A percentile compares a stretch with the other conserved stretches of the same genome.
Evolutionary conservation across 2,329 filamentous ascomycete species (phyloP).

Genomic region (Fusarium azukiicola): DNA sequence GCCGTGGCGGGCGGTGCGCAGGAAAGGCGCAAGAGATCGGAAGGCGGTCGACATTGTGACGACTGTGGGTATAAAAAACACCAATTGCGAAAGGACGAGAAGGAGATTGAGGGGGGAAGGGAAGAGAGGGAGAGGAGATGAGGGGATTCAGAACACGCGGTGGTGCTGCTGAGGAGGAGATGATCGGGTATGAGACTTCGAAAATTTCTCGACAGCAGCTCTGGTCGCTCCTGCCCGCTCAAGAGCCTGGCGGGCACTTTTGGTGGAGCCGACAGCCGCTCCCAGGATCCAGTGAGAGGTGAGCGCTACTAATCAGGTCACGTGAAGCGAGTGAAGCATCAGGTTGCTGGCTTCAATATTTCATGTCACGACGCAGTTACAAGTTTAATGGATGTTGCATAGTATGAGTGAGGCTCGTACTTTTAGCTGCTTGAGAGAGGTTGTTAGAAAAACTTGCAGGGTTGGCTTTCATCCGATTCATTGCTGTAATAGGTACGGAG

Average conservation of each 20-base stretch:
- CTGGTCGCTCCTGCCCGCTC: conserved; percentile 42
- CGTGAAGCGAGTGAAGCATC: conserved; percentile 40
- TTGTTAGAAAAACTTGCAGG: neutral
- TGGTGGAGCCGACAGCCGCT: conserved; percentile 40
- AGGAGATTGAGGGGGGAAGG: conserved; percentile 47
- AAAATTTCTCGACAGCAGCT: conserved; percentile 63
- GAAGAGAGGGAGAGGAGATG: conserved; percentile 31
- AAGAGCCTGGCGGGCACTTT: conserved; percentile 39
- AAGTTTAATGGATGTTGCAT: neutral
- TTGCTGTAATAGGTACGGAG: neutral
- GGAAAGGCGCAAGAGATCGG: conserved; percentile 88
- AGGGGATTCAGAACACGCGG: conserved; percentile 48
- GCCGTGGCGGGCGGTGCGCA: conserved; percentile 90
- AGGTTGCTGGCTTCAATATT: neutral
- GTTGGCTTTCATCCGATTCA: neutral
- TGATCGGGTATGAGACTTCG: conserved; percentile 54
- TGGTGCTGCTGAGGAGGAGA: conserved; percentile 45
- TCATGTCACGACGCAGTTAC: neutral
- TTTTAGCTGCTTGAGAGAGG: neutral
- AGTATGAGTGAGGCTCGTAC: neutral
- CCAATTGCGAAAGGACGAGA: conserved; percentile 53
- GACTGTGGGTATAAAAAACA: conserved; percentile 49
- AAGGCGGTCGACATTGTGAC: conserved; percentile 89
- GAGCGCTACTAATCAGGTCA: conserved; percentile 43
- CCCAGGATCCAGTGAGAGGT: conserved; percentile 47